These are phyloP conservation scores for Naganishia albida DNA, from an alignment of 1,284 basidiomycete species.

Conservation along the genomic window DNA sequence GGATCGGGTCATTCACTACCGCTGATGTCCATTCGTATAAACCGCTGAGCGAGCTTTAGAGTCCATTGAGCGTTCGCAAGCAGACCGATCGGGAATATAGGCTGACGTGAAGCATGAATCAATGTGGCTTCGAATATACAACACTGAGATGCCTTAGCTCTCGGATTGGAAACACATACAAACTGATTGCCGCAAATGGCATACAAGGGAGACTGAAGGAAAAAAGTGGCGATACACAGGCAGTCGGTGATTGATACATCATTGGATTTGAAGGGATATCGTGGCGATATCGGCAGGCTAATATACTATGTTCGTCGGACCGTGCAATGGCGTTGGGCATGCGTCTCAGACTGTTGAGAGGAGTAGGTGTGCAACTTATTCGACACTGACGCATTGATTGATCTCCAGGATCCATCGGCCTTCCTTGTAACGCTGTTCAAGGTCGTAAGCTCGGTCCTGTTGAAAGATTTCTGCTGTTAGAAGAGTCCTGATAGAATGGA, in stretches of 20 bases:
- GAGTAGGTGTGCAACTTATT: not conserved
- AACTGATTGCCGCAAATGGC: not conserved
- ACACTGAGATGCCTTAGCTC: too few relatives aligned
- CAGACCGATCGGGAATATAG: too few relatives aligned
- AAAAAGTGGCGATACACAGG: constrained; percentile 2
- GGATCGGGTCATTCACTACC: too few relatives aligned
- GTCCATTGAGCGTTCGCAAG: too few relatives aligned
- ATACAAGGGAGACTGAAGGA: not conserved
- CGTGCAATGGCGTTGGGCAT: not conserved
- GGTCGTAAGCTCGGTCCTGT: constrained; percentile 87
- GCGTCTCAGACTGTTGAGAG: not conserved
- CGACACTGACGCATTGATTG: constrained; percentile 28
- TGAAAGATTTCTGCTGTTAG: too few relatives aligned
- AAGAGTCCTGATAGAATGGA: constrained; percentile 19
- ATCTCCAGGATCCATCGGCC: constrained; percentile 92
- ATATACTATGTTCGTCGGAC: not conserved
- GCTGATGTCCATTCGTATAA: too few relatives aligned
- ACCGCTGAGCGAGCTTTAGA: too few relatives aligned
- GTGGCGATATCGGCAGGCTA: not conserved
- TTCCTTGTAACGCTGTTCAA: constrained; percentile 94
- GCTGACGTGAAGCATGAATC: too few relatives aligned
- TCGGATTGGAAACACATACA: not conserved
- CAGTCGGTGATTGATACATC: not conserved
- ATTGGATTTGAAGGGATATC: not conserved
- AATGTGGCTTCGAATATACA: too few relatives aligned